Evolutionary conservation across 352 stramenopile species (phyloP).

Genomic region (Phytophthora uliginosa): DNA sequence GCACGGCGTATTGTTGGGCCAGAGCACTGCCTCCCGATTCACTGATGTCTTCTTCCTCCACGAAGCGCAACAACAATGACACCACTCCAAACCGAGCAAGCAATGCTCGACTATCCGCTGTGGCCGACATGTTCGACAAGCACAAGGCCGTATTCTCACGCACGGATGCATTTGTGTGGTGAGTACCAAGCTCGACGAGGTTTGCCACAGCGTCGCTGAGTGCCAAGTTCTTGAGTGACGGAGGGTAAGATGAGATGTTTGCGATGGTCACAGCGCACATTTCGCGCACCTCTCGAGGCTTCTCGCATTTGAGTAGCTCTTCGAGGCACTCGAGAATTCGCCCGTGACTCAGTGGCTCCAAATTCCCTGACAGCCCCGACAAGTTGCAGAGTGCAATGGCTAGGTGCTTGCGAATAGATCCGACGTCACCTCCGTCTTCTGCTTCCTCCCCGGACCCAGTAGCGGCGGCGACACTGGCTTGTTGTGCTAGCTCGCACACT

Average conservation of each 20-base stretch:
- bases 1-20: conserved; percentile 76
- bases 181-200: conserved; percentile 63
- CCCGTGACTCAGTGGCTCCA: conserved; percentile 73
- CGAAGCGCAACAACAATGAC: conserved; percentile 73
- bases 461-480: conserved; percentile 18
- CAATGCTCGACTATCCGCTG: conserved; percentile 63
- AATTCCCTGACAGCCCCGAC: conserved; percentile 72
- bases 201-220: conserved; percentile 73
- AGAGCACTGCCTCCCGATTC: conserved; percentile 34
- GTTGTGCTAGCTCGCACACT: conserved; percentile 70
- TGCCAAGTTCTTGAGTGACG: conserved; percentile 75
- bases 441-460: conserved; percentile 14
- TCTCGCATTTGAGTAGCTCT: conserved; percentile 78
- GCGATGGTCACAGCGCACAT: conserved; percentile 79
- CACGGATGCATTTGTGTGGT: conserved; percentile 56
- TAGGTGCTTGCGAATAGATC: conserved; percentile 61
- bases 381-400: conserved; percentile 87
- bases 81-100: conserved; percentile 75
- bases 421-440: conserved; percentile 34
- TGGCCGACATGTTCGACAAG: conserved; percentile 79
- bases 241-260: conserved; percentile 76
- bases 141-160: conserved; percentile 83
- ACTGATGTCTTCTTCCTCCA: conserved; percentile 54
- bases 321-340: conserved; percentile 81
- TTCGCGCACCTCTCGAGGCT: conserved; percentile 68